phyloP scores from a whole-genome alignment of 345 rosid species.

The Syzygium jambos region DNA sequence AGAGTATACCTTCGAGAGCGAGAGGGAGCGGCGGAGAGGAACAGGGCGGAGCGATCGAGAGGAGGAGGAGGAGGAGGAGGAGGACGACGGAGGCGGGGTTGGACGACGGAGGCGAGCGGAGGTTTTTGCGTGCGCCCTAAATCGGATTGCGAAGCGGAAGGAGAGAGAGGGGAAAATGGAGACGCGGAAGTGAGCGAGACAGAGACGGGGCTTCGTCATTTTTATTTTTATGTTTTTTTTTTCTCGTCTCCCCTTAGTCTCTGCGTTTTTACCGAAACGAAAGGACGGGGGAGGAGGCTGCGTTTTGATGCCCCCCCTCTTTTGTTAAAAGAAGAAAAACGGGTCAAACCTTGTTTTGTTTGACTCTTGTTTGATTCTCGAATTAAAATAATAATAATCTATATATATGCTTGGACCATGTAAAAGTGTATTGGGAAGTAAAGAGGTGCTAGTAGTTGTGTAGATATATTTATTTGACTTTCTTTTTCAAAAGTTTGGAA shows the following conservation, averaged over 20 bases:
- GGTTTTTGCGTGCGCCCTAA: background rate
- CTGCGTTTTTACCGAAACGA: too few relatives aligned
- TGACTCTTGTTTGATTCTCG: background rate
- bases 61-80: background rate
- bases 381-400: background rate
- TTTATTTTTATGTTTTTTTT: too few relatives aligned
- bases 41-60: background rate
- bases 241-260: too few relatives aligned
- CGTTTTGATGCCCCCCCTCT: background rate
- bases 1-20: background rate
- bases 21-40: background rate
- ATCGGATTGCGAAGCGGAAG: background rate
- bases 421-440: background rate
- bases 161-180: accelerated
- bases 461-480: background rate
- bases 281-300: too few relatives aligned
- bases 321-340: too few relatives aligned
- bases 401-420: background rate
- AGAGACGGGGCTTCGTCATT: accelerated
- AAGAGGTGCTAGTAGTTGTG: background rate
- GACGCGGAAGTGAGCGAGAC: too few relatives aligned
- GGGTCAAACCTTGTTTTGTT: background rate
- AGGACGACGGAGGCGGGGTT: background rate
- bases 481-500: background rate
- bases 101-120: background rate